Conservation (phyloP, 345 rosid species). For the Eucalyptus erythrocorys region DNA sequence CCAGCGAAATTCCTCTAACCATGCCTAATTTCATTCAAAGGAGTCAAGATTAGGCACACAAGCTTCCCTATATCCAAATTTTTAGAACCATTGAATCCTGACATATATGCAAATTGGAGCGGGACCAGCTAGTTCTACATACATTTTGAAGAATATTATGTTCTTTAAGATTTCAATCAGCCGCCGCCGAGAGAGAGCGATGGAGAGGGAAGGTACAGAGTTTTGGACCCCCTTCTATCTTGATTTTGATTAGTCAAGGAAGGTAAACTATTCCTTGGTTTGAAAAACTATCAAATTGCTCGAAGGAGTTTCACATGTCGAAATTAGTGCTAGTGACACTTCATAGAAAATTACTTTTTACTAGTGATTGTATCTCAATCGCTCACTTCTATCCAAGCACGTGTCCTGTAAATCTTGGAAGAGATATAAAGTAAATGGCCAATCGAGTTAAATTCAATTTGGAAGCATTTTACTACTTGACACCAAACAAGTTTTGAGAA, state of each 20-base stretch:
- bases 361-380: not conserved
- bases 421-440: not conserved
- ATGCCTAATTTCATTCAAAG: not conserved
- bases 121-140: not conserved
- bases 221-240: not conserved
- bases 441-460: not conserved
- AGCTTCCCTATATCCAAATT: not conserved
- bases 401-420: not conserved
- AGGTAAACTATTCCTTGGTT: not conserved
- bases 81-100: not conserved
- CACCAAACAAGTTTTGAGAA: not conserved
- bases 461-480: not conserved
- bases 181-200: not conserved
- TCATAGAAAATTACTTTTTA: not conserved
- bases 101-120: not conserved
- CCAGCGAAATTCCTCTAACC: not conserved
- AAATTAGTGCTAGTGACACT: not conserved
- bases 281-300: not conserved
- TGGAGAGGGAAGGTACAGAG: not conserved
- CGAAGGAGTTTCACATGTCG: not conserved
- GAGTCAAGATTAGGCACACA: not conserved
- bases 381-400: not conserved
- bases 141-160: not conserved
- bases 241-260: not conserved
- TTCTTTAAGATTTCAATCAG: not conserved